Conservation (phyloP, 73 alveolate species). For the Symbiodinium natans region DNA sequence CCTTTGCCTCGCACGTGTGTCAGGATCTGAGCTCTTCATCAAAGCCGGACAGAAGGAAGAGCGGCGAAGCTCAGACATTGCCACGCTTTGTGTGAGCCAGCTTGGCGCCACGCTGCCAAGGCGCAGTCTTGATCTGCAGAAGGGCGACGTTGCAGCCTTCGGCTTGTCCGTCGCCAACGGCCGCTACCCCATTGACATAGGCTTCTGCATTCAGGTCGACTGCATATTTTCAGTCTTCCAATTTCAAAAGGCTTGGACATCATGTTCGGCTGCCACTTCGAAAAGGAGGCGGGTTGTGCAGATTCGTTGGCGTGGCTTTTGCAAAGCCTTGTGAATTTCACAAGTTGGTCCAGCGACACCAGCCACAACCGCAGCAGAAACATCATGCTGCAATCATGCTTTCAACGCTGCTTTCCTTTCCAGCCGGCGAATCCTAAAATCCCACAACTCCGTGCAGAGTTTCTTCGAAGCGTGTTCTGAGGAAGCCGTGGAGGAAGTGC, state of each 20-base stretch:
- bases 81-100: too few relatives aligned
- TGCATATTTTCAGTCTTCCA: too few relatives aligned
- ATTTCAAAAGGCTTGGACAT: constrained; percentile 9
- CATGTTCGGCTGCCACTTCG: background rate
- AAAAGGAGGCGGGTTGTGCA: background rate
- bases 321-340: too few relatives aligned
- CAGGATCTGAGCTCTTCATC: constrained; percentile 9
- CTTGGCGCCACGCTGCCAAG: background rate
- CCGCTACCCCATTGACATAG: background rate
- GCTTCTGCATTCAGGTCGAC: background rate
- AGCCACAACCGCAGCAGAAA: too few relatives aligned
- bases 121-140: constrained; percentile 4
- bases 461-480: too few relatives aligned
- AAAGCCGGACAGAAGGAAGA: background rate
- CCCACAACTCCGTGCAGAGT: too few relatives aligned
- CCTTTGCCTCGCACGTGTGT: too few relatives aligned
- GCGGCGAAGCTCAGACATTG: background rate
- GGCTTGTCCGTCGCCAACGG: constrained; percentile 10
- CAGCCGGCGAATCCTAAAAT: too few relatives aligned
- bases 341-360: too few relatives aligned
- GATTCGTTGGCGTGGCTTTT: too few relatives aligned
- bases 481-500: background rate
- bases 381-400: too few relatives aligned
- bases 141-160: constrained; percentile 16
- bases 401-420: too few relatives aligned